These are phyloP conservation scores for Rhizopogon rudus DNA, from an alignment of 768 basidiomycete genomes.

Conservation along the genomic window DNA sequence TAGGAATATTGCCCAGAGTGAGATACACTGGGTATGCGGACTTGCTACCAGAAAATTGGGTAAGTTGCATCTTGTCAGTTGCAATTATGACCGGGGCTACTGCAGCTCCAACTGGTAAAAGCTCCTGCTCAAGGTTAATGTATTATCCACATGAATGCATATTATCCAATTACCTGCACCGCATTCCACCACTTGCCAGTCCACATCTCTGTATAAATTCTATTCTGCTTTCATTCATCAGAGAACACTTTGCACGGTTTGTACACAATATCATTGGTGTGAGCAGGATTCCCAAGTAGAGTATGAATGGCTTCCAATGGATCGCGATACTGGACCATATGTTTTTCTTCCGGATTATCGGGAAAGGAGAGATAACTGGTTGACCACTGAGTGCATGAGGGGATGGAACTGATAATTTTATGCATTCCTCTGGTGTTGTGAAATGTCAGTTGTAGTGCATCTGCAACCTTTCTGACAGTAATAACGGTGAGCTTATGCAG, in stretches of 20 bases:
- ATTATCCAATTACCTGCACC: conserved; percentile 23
- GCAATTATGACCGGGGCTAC: conserved; percentile 41
- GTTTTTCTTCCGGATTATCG: neutral
- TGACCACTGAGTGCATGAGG: too few species aligned
- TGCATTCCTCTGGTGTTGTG: too few species aligned
- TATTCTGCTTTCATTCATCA: conserved; percentile 4
- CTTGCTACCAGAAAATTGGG: conserved; percentile 34
- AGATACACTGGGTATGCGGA: conserved; percentile 41
- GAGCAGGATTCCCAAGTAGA: neutral
- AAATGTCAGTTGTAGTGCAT: too few species aligned
- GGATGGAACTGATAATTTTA: too few species aligned
- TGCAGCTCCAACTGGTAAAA: conserved; percentile 17
- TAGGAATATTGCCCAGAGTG: conserved; percentile 37
- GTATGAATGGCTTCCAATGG: neutral
- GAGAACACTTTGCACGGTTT: conserved; percentile 22
- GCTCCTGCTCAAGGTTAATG: neutral
- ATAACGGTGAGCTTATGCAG: too few species aligned
- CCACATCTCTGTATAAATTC: conserved; percentile 32
- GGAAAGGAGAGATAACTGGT: neutral
- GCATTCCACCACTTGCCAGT: conserved; percentile 32
- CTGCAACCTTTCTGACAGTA: too few species aligned
- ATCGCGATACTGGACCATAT: neutral
- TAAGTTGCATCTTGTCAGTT: conserved; percentile 40
- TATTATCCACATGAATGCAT: neutral
- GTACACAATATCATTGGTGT: conserved; percentile 20